These are phyloP conservation scores for Somion occarium DNA, from an alignment of 1,284 basidiomycete species.

Conservation along the genomic window DNA sequence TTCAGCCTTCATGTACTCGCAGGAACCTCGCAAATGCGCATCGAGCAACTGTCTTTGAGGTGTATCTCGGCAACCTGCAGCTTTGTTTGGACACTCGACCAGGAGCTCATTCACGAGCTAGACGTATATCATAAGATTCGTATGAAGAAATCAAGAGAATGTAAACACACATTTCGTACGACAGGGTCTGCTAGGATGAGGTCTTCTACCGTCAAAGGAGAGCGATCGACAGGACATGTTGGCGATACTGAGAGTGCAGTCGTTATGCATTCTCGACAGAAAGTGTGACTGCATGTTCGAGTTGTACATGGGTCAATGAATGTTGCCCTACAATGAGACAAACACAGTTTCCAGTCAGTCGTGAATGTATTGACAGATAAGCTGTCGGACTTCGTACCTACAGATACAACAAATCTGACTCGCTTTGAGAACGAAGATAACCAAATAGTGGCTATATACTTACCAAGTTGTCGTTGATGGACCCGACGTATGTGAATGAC, in stretches of 20 bases:
- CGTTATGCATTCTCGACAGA: constrained; percentile 74
- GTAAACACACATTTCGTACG: constrained; percentile 60
- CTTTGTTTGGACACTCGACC: constrained; percentile 64
- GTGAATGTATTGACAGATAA: constrained; percentile 1
- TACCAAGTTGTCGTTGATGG: constrained; percentile 57
- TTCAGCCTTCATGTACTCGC: constrained; percentile 40
- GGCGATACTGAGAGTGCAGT: constrained; percentile 57
- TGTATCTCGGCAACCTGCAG: constrained; percentile 56
- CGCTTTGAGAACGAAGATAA: neutral
- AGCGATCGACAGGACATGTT: constrained; percentile 83
- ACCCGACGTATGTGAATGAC: constrained; percentile 54
- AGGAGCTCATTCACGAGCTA: constrained; percentile 82
- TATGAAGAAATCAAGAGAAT: neutral
- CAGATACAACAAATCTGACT: constrained; percentile 78
- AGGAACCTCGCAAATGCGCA: constrained; percentile 58
- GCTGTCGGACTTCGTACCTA: constrained; percentile 39
- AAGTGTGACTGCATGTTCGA: constrained; percentile 76
- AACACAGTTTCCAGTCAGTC: constrained; percentile 1
- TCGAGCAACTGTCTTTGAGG: constrained; percentile 70
- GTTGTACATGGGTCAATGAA: constrained; percentile 74
- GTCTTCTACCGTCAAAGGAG: constrained; percentile 48
- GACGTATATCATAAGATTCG: constrained; percentile 9
- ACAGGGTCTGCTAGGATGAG: constrained; percentile 62
- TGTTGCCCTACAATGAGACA: constrained; percentile 43
- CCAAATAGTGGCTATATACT: constrained; percentile 13